Percentiles rank a stretch among this genome's conserved stretches.
phyloP scores from a whole-genome alignment of 768 basidiomycete genomes.

The Boletus sp. region DNA sequence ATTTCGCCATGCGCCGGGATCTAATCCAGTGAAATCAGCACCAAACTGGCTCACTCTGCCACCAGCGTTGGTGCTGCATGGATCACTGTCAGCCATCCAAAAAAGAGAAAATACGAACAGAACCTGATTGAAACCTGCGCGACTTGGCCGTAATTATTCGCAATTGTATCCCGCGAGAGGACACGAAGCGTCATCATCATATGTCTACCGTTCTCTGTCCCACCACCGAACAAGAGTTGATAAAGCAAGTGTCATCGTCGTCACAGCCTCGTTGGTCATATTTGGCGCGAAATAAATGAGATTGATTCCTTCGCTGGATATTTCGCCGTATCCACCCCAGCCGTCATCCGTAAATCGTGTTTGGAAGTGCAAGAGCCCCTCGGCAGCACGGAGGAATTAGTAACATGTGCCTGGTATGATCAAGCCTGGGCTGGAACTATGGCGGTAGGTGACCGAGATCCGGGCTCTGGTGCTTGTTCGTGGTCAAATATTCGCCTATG shows the following conservation, averaged over 20 bases:
- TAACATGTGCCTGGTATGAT: conserved; percentile 30
- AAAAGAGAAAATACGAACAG: too few relatives aligned
- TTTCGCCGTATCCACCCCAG: conserved; percentile 29
- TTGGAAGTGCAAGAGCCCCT: conserved; percentile 31
- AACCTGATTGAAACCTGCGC: conserved; percentile 15
- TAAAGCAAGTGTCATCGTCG: conserved; percentile 23
- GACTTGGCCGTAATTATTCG: conserved; percentile 18
- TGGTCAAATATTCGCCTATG: conserved; percentile 38
- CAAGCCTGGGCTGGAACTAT: conserved; percentile 32
- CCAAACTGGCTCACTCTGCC: conserved; percentile 40
- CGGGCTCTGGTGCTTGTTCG: conserved; percentile 39
- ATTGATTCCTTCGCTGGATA: background rate
- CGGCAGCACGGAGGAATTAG: conserved; percentile 27
- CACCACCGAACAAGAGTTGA: too few relatives aligned
- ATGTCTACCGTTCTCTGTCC: too few relatives aligned
- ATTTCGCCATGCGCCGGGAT: conserved; percentile 47
- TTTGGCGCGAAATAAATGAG: conserved; percentile 36
- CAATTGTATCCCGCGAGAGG: conserved; percentile 29
- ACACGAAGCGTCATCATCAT: conserved; percentile 17
- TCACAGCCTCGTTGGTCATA: conserved; percentile 33
- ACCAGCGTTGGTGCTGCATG: conserved; percentile 40
- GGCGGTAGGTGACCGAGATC: conserved; percentile 48
- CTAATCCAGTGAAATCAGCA: conserved; percentile 37
- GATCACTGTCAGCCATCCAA: conserved; percentile 5
- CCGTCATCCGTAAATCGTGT: conserved; percentile 23